These are phyloP conservation scores for Fusarium cyanostomum DNA, from an alignment of 2,329 filamentous ascomycete species.

Conservation along the genomic window DNA sequence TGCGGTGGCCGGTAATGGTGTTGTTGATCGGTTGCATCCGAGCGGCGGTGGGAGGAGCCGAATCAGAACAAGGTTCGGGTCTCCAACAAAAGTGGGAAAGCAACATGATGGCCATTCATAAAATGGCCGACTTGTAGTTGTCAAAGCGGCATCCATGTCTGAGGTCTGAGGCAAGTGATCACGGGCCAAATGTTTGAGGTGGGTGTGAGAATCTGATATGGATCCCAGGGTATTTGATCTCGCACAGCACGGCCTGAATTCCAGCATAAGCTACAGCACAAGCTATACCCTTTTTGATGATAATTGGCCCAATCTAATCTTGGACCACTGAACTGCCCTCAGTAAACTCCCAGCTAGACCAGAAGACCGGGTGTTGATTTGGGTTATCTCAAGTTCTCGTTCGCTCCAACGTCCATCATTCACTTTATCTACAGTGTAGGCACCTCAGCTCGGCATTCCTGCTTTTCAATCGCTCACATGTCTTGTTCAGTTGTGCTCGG, in stretches of 20 bases:
- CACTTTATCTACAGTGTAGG: neutral
- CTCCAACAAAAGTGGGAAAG: constrained; percentile 22
- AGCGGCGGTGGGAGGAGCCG: constrained; percentile 18
- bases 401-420: neutral
- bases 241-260: neutral
- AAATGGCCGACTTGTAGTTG: constrained; percentile 7
- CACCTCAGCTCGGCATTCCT: neutral
- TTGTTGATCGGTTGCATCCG: constrained; percentile 40
- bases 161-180: constrained; percentile 13
- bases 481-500: neutral
- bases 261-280: neutral
- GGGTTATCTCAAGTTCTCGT: neutral
- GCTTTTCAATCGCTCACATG: neutral
- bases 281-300: neutral
- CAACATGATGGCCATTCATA: neutral
- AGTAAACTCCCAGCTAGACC: neutral
- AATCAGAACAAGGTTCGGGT: constrained; percentile 8
- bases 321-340: neutral
- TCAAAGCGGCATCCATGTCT: constrained; percentile 5
- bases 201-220: neutral
- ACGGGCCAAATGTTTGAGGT: constrained; percentile 14
- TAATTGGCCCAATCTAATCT: neutral
- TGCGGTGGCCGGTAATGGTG: constrained; percentile 15
- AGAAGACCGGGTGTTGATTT: neutral
- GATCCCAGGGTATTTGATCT: neutral